Base-by-base conservation (phyloP, 2,329 filamentous ascomycete genomes). In the Talaromyces sp. region DNA sequence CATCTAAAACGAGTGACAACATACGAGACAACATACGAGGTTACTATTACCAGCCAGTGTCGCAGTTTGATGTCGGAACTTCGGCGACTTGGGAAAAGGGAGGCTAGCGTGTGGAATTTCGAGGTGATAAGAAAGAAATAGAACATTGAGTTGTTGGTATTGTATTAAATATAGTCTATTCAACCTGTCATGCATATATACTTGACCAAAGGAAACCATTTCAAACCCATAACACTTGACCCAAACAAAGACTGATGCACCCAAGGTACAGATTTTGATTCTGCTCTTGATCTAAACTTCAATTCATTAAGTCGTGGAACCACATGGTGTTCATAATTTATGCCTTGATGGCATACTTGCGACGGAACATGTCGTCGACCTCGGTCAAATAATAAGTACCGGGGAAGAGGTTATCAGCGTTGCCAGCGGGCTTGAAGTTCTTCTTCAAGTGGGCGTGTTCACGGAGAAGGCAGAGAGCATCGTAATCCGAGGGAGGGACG, bases 341-440 rank as follows among this genome's bases (percentile, higher is more conserved):
- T 76, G 84, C 87, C 84, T 93, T 90, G 80, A 93, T 75, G 62
- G 83, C 79, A 79, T 95, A 95, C 74, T 85, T 84, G 71, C 91
- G 86, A 81, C 89, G 88, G 87, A 91, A 95, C 89, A 92, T 92
- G 70, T 91, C 89, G 72, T 95, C 90, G 55, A 95, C 84, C 75
- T 88, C 87, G 73, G 86, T 86, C 64, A 95, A 83, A 80, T 93
- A 95, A 82, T 93, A 95, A 23, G 87, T 86, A 64, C 86, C 88
- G 64, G 84, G 78, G 65, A 75, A 74, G 63, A 95, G 84, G 68
- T 85, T 89, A 52, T 89, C 88, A 31, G 82, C 72, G 60, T 86
- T 86, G 63, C 91, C 91, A 71, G 82, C 77, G 65, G 91, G 91
- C 67, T 81, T 85, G 80, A 86, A 95, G 80, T 86, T 81, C 82